Evolutionary conservation across 768 basidiomycete genomes (phyloP).

Genomic region (Phylloporus scabripes): DNA sequence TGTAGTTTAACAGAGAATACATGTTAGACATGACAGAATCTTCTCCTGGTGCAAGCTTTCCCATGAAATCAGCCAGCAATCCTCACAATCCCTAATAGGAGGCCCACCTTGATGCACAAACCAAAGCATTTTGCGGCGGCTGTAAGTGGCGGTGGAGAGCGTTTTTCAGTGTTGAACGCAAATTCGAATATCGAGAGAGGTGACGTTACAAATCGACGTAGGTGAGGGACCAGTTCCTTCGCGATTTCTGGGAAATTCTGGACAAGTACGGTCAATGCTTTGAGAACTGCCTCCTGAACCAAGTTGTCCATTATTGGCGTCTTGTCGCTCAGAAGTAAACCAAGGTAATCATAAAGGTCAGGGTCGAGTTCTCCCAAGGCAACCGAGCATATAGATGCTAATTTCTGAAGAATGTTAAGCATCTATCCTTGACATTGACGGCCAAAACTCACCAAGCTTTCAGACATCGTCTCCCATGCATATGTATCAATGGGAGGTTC

Average conservation of each 20-base stretch:
- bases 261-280: conserved; percentile 78
- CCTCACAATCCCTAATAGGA: neutral
- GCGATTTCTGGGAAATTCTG: conserved; percentile 85
- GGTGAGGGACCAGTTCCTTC: conserved; percentile 62
- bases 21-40: conserved; percentile 91
- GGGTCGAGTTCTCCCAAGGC: conserved; percentile 63
- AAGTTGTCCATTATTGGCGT: conserved; percentile 78
- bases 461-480: conserved; percentile 90
- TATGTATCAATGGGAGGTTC: conserved; percentile 83
- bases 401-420: conserved; percentile 50
- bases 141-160: conserved; percentile 70
- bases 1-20: conserved; percentile 93
- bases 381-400: conserved; percentile 76
- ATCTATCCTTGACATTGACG: neutral
- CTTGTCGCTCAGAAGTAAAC: conserved; percentile 71
- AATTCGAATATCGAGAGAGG: conserved; percentile 86
- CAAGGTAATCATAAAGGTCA: conserved; percentile 62
- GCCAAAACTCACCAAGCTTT: conserved; percentile 60
- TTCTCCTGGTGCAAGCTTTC: conserved; percentile 75
- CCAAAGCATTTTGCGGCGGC: conserved; percentile 90
- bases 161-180: conserved; percentile 67
- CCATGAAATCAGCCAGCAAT: conserved; percentile 4
- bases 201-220: conserved; percentile 84
- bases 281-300: conserved; percentile 85
- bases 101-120: conserved; percentile 71